These are phyloP conservation scores for Clavispora phyllophila DNA, from an alignment of 805 yeast genomes.

Conservation along the genomic window DNA sequence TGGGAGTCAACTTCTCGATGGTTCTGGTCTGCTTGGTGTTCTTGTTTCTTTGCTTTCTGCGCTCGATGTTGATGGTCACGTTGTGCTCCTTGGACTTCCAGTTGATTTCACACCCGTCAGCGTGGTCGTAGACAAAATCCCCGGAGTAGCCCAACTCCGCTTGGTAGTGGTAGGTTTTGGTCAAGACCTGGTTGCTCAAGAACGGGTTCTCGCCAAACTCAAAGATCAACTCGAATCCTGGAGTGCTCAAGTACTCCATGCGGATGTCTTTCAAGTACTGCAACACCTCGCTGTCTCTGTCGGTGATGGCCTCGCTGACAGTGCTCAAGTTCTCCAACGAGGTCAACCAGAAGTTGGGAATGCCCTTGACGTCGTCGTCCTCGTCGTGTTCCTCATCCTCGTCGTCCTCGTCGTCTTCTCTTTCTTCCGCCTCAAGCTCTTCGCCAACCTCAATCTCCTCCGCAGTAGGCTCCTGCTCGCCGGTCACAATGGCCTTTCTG, in stretches of 20 bases:
- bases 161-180: slow-evolving; percentile 90
- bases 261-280: slow-evolving; percentile 62
- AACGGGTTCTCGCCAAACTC: slow-evolving; percentile 72
- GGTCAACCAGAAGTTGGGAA: slow-evolving; percentile 96
- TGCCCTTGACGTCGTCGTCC: slow-evolving; percentile 52
- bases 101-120: slow-evolving; percentile 80
- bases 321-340: slow-evolving; percentile 83
- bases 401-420: slow-evolving; percentile 37
- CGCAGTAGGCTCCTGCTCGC: slow-evolving; percentile 68
- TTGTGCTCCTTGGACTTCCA: slow-evolving; percentile 81
- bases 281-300: slow-evolving; percentile 83
- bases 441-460: slow-evolving; percentile 80
- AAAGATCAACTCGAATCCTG: slow-evolving; percentile 86
- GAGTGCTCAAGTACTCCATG: slow-evolving; percentile 72
- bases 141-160: slow-evolving; percentile 92
- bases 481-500: slow-evolving; percentile 68
- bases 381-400: slow-evolving; percentile 39
- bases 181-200: slow-evolving; percentile 66
- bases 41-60: slow-evolving; percentile 96
- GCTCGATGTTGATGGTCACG: slow-evolving; percentile 81
- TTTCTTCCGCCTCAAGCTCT: slow-evolving; percentile 55
- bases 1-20: slow-evolving; percentile 90
- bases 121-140: slow-evolving; percentile 94
- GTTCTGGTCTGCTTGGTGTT: slow-evolving; percentile 95
- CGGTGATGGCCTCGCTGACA: slow-evolving; percentile 79